phyloP scores from a whole-genome alignment of 1,284 basidiomycete species.

The Sutorius eximius region DNA sequence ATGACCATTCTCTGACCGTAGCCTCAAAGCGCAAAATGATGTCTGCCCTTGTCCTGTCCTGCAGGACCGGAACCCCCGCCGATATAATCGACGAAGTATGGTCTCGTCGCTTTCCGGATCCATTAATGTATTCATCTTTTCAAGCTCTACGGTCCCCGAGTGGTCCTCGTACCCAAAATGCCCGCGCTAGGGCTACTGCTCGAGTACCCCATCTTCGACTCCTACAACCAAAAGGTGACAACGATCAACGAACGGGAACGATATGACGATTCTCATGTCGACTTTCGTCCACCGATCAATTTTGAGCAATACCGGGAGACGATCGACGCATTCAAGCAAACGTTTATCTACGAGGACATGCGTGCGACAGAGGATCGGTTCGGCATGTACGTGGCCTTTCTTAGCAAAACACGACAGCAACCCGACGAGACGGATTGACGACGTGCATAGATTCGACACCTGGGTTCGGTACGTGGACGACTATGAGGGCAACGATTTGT shows the following conservation, averaged over 20 bases:
- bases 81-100: slow-evolving; percentile 70
- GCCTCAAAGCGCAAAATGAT: slow-evolving; percentile 92
- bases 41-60: slow-evolving; percentile 77
- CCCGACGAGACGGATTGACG: background rate
- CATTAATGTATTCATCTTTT: background rate
- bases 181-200: slow-evolving; percentile 94
- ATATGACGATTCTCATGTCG: slow-evolving; percentile 48
- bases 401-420: background rate
- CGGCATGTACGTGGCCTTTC: slow-evolving; percentile 65
- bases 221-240: slow-evolving; percentile 70
- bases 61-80: slow-evolving; percentile 73
- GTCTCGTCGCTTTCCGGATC: background rate
- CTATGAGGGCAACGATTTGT: slow-evolving; percentile 68
- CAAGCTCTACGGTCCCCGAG: slow-evolving; percentile 72
- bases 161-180: slow-evolving; percentile 92
- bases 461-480: slow-evolving; percentile 71
- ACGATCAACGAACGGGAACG: slow-evolving; percentile 57
- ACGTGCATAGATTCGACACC: slow-evolving; percentile 60
- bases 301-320: slow-evolving; percentile 63
- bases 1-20: slow-evolving; percentile 1
- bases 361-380: slow-evolving; percentile 78
- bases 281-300: slow-evolving; percentile 67
- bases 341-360: slow-evolving; percentile 83
- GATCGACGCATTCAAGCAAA: slow-evolving; percentile 81
- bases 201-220: slow-evolving; percentile 86